phyloP scores from a whole-genome alignment of 139 green algal genomes.

The Yamagishiella unicocca region DNA sequence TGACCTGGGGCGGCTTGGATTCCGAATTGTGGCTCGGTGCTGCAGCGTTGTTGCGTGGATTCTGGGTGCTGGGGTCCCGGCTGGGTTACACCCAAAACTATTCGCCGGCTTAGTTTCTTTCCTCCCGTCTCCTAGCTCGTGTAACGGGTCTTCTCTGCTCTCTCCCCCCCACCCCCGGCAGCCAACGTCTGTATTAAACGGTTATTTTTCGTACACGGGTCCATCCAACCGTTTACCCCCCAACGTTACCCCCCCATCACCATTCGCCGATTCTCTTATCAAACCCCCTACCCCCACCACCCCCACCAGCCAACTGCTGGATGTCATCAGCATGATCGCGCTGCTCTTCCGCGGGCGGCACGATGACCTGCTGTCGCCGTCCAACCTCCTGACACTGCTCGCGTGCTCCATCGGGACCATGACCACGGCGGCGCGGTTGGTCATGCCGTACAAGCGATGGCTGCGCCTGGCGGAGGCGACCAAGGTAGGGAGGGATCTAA shows the following conservation, averaged over 20 bases:
- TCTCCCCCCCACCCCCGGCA: too few species aligned
- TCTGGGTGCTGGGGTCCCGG: not conserved
- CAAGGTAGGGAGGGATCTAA: not conserved
- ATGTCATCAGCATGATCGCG: not conserved
- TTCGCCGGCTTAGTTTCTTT: not conserved
- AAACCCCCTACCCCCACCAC: not conserved
- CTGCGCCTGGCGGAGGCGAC: not conserved
- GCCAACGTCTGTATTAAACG: not conserved
- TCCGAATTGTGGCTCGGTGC: not conserved
- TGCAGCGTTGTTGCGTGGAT: not conserved
- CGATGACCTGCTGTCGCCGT: not conserved
- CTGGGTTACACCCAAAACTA: not conserved
- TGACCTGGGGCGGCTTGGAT: not conserved
- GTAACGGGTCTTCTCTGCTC: too few species aligned
- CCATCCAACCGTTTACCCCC: not conserved
- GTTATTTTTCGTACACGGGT: not conserved
- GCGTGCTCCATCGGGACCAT: not conserved
- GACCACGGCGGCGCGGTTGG: not conserved
- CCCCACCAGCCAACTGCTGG: not conserved
- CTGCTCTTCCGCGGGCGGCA: conserved; percentile 9
- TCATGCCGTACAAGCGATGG: not conserved
- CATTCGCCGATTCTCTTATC: not conserved
- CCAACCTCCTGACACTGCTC: not conserved
- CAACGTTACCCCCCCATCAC: not conserved
- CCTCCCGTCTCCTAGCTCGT: too few species aligned